Evolutionary conservation across 192 early-diverging fungal species (phyloP).

Genomic region (Entrophospora sp.): DNA sequence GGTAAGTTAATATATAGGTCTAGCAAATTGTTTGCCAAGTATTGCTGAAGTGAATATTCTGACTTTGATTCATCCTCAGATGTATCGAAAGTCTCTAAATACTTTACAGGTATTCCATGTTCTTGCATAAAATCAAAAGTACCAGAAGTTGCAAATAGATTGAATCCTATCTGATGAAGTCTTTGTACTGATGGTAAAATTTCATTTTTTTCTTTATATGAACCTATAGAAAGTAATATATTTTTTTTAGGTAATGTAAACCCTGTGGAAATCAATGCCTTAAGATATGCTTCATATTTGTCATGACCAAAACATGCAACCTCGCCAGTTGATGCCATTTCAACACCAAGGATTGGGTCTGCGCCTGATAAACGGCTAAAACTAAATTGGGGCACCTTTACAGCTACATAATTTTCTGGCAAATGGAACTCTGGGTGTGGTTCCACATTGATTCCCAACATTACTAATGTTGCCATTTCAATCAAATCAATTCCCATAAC

Average conservation of each 20-base stretch:
- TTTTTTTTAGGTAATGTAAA: conserved; percentile 90
- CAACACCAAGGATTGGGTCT: conserved; percentile 94
- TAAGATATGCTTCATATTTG: conserved; percentile 79
- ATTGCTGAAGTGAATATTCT: conserved; percentile 90
- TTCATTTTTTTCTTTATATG: conserved; percentile 97
- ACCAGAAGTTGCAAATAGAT: conserved; percentile 91
- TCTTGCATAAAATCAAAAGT: conserved; percentile 96
- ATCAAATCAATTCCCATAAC: conserved; percentile 87
- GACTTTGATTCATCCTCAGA: conserved; percentile 49
- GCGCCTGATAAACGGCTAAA: conserved; percentile 94
- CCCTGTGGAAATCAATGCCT: conserved; percentile 65
- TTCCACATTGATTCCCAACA: conserved; percentile 49
- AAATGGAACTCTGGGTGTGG: conserved; percentile 40
- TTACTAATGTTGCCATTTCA: conserved; percentile 78
- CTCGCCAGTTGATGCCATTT: conserved; percentile 98
- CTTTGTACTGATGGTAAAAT: conserved; percentile 83
- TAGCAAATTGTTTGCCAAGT: conserved; percentile 93
- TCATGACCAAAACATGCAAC: conserved; percentile 94
- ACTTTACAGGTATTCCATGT: conserved; percentile 85
- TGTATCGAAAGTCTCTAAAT: conserved; percentile 73
- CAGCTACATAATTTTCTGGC: conserved; percentile 65
- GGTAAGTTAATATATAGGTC: conserved; percentile 99
- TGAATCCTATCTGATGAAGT: conserved; percentile 79
- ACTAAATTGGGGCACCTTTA: conserved; percentile 94
- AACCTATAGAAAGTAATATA: conserved; percentile 91